Evolutionary conservation across 352 stramenopile genomes (phyloP), one percentile per base, ranked within the genome.

Genomic region (Paralagenidium karlingii): DNA sequence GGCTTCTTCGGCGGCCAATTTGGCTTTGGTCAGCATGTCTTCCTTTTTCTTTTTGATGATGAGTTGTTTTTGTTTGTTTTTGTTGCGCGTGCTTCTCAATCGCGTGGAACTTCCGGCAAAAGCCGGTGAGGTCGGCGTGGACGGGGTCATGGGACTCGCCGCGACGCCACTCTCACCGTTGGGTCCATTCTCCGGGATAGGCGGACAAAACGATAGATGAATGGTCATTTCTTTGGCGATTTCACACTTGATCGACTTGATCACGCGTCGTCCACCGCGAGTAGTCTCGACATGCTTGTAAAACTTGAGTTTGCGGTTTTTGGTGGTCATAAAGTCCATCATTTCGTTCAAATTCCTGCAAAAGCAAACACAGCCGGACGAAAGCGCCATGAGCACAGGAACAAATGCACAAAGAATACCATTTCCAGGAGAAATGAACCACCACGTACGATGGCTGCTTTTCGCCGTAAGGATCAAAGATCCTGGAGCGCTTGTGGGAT

Each of bases 271-370:
- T 10, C 77, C 77, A 16, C 77, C 77, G 19, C 77, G 67, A 24
- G 77, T 91, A 11, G 77, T 91, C 54, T 91, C 77, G 8, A 69
- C 64, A 31, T 88, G 77, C 51, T 91, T 91, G 50, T 82, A 88
- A 40, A 91, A 91, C 56, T 88, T 88, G 56, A 86, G 70, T 41
- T 86, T 87, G 43, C 74, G 73, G 45, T 87, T 91, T 44, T 84
- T 85, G 40, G 66, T 68, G 68, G 87, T 87, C 63, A 91, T 80
- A 45, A 68, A 91, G 49, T 91, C 77, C 77, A 91, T 88, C 77
- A 91, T 91, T 41, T 91, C 74, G 34, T 83, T 85, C 30, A 91
- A 58, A 16, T 70, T 88, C 22, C 63, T 76, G 32, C 19, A 13
- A n/a, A 33, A 7, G 6, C 13, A 34, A 11, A 45, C 8, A 30